These are phyloP conservation scores for Cryptococcus sp. DNA, from an alignment of 1,284 basidiomycete genomes.

Conservation along the genomic window DNA sequence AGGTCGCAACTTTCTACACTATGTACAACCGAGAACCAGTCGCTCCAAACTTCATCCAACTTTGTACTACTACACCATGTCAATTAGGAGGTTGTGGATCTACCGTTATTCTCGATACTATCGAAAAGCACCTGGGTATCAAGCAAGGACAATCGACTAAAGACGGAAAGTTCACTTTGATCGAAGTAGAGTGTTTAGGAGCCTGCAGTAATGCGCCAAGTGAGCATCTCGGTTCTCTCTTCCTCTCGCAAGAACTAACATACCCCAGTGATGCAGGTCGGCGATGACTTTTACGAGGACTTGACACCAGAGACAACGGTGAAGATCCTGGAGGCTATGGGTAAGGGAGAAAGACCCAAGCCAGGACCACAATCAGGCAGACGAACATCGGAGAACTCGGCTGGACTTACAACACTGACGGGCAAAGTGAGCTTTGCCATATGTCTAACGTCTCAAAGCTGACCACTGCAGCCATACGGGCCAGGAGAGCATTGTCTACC, in stretches of 20 bases:
- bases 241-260: background rate
- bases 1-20: conserved; percentile 96
- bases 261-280: conserved; percentile 75
- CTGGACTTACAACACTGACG: conserved; percentile 65
- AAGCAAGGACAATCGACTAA: conserved; percentile 85
- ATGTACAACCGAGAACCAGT: conserved; percentile 99
- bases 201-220: conserved; percentile 98
- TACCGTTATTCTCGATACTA: conserved; percentile 80
- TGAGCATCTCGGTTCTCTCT: conserved; percentile 20
- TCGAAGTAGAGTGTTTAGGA: conserved; percentile 97
- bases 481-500: conserved; percentile 83
- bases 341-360: conserved; percentile 80
- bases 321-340: conserved; percentile 79
- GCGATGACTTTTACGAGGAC: conserved; percentile 98
- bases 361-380: conserved; percentile 86
- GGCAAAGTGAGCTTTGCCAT: background rate
- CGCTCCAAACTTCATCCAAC: conserved; percentile 90
- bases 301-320: conserved; percentile 86
- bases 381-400: conserved; percentile 83
- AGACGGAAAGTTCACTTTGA: conserved; percentile 94
- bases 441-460: background rate
- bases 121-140: conserved; percentile 76
- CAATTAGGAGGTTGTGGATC: conserved; percentile 84
- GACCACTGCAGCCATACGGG: conserved; percentile 67
- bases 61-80: conserved; percentile 98